phyloP scores from a whole-genome alignment of 192 early-diverging fungal genomes.

The Phlyctochytrium arcticum region DNA sequence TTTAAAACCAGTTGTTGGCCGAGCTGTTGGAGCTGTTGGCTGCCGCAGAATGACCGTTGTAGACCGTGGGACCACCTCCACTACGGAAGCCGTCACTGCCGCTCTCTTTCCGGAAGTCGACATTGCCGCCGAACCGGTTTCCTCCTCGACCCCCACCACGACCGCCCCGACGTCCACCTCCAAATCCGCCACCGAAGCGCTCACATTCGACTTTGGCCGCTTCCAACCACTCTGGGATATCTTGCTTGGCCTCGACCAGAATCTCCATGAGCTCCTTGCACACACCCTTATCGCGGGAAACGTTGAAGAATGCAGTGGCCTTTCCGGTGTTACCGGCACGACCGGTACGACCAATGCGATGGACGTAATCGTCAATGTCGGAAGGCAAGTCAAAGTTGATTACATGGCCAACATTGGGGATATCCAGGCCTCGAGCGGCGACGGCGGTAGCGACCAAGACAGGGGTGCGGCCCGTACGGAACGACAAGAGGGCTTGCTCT shows the following conservation, averaged over 20 bases:
- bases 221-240: constrained; percentile 78
- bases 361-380: constrained; percentile 98
- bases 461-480: constrained; percentile 80
- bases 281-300: constrained; percentile 73
- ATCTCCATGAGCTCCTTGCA: constrained; percentile 78
- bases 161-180: background rate
- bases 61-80: too few relatives aligned
- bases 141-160: background rate
- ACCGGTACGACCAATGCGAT: constrained; percentile 95
- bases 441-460: constrained; percentile 96
- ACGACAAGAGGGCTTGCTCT: constrained; percentile 86
- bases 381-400: constrained; percentile 90
- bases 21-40: too few relatives aligned
- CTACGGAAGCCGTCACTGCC: background rate
- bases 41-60: too few relatives aligned
- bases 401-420: constrained; percentile 81
- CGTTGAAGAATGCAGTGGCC: constrained; percentile 89
- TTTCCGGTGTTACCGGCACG: constrained; percentile 96
- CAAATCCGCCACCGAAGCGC: background rate
- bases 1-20: too few relatives aligned
- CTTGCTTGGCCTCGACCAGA: constrained; percentile 86
- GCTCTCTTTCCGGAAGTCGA: constrained; percentile 14
- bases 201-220: too few relatives aligned
- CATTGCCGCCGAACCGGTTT: constrained; percentile 15
- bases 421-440: constrained; percentile 90